Percentiles rank a stretch among this genome's conserved stretches.
Conservation (phyloP, 495 filamentous ascomycete genomes). For the Aspergillus olivimuriae region DNA sequence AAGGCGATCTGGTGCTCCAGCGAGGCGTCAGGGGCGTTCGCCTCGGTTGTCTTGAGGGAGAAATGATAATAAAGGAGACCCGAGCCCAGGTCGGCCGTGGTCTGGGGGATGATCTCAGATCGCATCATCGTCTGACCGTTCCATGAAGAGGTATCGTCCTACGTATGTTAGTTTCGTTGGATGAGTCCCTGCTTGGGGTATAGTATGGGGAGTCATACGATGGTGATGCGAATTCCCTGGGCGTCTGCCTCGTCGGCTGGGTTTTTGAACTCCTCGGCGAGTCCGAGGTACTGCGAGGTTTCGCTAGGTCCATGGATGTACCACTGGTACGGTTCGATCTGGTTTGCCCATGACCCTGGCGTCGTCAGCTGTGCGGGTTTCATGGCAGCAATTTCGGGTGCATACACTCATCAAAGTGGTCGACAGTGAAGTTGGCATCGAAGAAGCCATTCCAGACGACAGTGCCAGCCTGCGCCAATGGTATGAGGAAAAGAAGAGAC, state of each 20-base stretch:
- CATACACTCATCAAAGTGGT: no score
- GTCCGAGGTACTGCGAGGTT: conserved; percentile 53
- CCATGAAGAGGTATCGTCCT: conserved; percentile 55
- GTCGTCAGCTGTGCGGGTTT: no score
- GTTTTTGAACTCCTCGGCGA: conserved; percentile 55
- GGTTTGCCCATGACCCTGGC: conserved; percentile 60
- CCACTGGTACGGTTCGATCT: conserved; percentile 65
- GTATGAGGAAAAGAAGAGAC: conserved; percentile 9
- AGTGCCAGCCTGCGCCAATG: conserved; percentile 17
- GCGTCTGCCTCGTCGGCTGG: conserved; percentile 54
- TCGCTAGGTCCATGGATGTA: conserved; percentile 59
- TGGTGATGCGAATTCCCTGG: conserved; percentile 63
- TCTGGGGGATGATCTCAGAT: conserved; percentile 64
- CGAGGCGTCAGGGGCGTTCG: conserved; percentile 52
- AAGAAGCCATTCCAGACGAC: conserved; percentile 25
- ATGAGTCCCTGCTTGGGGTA: no score
- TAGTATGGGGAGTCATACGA: conserved; percentile 32
- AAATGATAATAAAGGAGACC: conserved; percentile 69
- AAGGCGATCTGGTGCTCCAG: conserved; percentile 73
- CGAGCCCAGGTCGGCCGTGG: conserved; percentile 51
- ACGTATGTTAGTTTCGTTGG: conserved; percentile 2
- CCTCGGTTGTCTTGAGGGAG: conserved; percentile 50
- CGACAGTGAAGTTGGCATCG: conserved; percentile 10
- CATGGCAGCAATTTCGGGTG: conserved; percentile 9
- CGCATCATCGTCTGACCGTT: conserved; percentile 55